Conservation (phyloP, 108 stramenopile species). For the Nannochloropsis gaditana region DNA sequence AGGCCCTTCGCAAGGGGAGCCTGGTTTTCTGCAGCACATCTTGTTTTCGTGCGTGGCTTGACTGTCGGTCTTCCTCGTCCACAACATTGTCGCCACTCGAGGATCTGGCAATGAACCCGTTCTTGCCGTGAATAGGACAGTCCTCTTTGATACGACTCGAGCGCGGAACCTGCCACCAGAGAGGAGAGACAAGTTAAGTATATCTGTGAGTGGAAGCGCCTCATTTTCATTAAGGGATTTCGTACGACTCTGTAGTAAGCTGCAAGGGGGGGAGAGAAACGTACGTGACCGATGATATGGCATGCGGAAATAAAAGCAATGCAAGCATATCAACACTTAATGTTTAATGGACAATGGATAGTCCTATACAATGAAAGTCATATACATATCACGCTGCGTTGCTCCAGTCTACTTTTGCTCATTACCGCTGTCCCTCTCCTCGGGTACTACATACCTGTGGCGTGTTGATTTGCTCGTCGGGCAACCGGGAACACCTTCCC, state of each 20-base stretch:
- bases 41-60: not conserved
- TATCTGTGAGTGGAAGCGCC: too few species aligned
- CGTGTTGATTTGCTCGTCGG: not conserved
- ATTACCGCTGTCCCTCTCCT: not conserved
- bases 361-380: not conserved
- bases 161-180: not conserved
- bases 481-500: not conserved
- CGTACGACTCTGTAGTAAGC: not conserved
- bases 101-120: not conserved
- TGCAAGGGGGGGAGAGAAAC: not conserved
- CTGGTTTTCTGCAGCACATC: not conserved
- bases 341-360: not conserved
- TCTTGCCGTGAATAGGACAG: not conserved
- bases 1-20: not conserved
- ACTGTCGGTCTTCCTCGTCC: not conserved
- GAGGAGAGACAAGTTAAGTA: not conserved
- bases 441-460: not conserved
- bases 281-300: not conserved
- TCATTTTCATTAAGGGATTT: too few species aligned
- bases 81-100: not conserved
- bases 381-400: not conserved
- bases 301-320: not conserved
- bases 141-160: too few species aligned
- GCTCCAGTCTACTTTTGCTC: not conserved
- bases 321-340: not conserved